phyloP scores from a whole-genome alignment of 257 asterid species.

The Vinca minor region DNA sequence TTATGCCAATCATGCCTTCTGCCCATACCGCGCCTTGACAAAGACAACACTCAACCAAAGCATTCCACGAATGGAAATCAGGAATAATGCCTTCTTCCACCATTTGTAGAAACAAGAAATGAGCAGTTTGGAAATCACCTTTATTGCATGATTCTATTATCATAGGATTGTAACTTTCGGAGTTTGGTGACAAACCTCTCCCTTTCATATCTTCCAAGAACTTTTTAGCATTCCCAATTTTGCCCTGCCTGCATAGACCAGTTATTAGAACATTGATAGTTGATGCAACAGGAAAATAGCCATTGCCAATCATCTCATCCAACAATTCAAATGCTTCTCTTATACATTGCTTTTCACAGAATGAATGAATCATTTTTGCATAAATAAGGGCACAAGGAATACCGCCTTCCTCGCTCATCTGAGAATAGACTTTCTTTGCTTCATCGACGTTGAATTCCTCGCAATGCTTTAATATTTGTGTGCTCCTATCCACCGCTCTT shows the following conservation, averaged over 20 bases:
- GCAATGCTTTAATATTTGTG: slow-evolving; percentile 34
- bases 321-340: slow-evolving; percentile 55
- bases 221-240: slow-evolving; percentile 36
- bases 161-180: slow-evolving; percentile 43
- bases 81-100: slow-evolving; percentile 50
- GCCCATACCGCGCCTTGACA: slow-evolving; percentile 18
- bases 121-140: slow-evolving; percentile 44
- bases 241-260: slow-evolving; percentile 55
- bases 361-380: slow-evolving; percentile 38
- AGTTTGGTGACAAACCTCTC: slow-evolving; percentile 48
- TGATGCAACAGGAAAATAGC: slow-evolving; percentile 45
- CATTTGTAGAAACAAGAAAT: slow-evolving; percentile 46
- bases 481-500: slow-evolving; percentile 40
- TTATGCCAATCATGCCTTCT: slow-evolving; percentile 20
- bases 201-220: slow-evolving; percentile 57
- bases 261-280: slow-evolving; percentile 43
- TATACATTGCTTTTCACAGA: slow-evolving; percentile 37
- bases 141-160: slow-evolving; percentile 31
- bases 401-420: slow-evolving; percentile 46
- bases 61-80: slow-evolving; percentile 41
- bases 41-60: slow-evolving; percentile 29
- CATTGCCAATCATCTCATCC: slow-evolving; percentile 43
- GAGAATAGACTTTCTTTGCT: slow-evolving; percentile 38
- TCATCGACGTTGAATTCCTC: slow-evolving; percentile 31
- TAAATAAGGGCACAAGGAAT: slow-evolving; percentile 58